phyloP scores from a whole-genome alignment of 1,284 basidiomycete species.

The Ustilago shanxiensis region DNA sequence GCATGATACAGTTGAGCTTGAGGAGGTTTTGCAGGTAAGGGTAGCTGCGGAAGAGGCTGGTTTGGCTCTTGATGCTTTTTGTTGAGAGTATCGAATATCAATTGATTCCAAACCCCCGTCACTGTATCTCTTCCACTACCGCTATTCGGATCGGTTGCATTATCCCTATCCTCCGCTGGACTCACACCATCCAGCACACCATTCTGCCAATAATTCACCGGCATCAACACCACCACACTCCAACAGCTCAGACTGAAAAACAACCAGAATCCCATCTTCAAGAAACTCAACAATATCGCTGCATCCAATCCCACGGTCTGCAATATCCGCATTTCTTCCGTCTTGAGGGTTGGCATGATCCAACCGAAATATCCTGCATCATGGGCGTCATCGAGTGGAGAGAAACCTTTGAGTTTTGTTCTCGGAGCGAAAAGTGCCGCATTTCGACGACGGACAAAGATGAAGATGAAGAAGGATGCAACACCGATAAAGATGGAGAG shows the following conservation, averaged over 20 bases:
- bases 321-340: constrained; percentile 91
- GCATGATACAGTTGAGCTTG: constrained; percentile 70
- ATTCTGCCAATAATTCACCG: constrained; percentile 67
- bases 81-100: constrained; percentile 27
- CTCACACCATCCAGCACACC: constrained; percentile 68
- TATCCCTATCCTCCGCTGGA: constrained; percentile 57
- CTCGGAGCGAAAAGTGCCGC: constrained; percentile 89
- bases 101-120: constrained; percentile 31
- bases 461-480: constrained; percentile 86
- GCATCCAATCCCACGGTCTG: constrained; percentile 97
- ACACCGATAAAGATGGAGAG: constrained; percentile 85
- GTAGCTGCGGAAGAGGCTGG: constrained; percentile 55
- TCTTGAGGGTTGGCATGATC: constrained; percentile 90
- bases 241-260: constrained; percentile 82
- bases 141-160: constrained; percentile 25
- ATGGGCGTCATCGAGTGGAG: constrained; percentile 80
- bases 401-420: constrained; percentile 94
- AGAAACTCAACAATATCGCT: constrained; percentile 91
- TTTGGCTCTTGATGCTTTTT: constrained; percentile 25
- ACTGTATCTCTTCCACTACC: constrained; percentile 10
- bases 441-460: constrained; percentile 86
- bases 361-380: constrained; percentile 91
- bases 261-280: constrained; percentile 92
- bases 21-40: constrained; percentile 45
- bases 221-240: constrained; percentile 70